Evolutionary conservation across 2,329 filamentous ascomycete genomes (phyloP), one percentile per base, ranked within the genome.

Genomic region (Clonostachys rosea): DNA sequence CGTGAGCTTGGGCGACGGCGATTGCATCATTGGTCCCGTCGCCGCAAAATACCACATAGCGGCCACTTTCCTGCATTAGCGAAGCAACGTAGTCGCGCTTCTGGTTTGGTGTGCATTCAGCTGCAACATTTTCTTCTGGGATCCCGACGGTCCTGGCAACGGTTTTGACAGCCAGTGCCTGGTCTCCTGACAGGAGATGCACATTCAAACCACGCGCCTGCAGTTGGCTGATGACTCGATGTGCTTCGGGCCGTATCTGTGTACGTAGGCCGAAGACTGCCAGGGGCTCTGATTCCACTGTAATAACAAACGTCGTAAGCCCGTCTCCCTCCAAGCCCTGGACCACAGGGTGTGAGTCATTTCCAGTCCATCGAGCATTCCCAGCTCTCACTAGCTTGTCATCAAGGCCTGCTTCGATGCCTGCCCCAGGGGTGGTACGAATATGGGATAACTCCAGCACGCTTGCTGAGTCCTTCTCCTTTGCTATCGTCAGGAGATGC

Each of bases 1-100:
- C 76, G 6, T 77, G 78, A 2, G 89, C 86, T 58, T 84, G 79
- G 1, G 86, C 81, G 3, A 92, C 73, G 0, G 88, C 88, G 4
- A 81, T 73, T 0, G 88, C 85, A 57, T 92, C 88, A 60, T 92
- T 92, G 13, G 86, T 90, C 2, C 89, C 89, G 55, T 92, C 88
- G 34, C 88, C 88, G 44, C 79, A 77, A 62, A 92, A 91, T 30
- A 30, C 24, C 9, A 30, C 24, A 30, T 30, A 30, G 24, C 24
- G 24, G 24, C 9, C 24, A 30, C 9, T 30, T 3, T 30, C 24
- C 4, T 30, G 8, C 6, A 91, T 63, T 35, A 73, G 59, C 5
- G 47, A 45, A 45, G 63, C 54, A 43, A 82, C 60, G 56, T 81
- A 83, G 3, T 59, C 54, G 40, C 70, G 65, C 55, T 84, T 84